These are phyloP conservation scores for Rhizopogon vulgaris DNA, from an alignment of 768 basidiomycete species.

Conservation along the genomic window DNA sequence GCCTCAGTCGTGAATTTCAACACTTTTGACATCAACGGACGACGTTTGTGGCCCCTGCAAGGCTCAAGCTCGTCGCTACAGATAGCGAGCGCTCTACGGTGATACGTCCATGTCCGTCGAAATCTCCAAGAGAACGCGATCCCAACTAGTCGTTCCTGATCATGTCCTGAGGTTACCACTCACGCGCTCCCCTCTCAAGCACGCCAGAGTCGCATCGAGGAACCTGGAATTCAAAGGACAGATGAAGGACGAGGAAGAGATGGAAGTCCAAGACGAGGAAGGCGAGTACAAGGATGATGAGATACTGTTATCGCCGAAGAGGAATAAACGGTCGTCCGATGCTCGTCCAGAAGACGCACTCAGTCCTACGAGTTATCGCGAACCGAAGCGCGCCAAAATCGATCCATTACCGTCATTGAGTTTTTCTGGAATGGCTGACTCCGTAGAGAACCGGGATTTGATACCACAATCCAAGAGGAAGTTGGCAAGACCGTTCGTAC, in stretches of 20 bases:
- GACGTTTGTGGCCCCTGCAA: background rate
- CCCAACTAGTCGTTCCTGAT: conserved; percentile 44
- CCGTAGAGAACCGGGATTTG: conserved; percentile 2
- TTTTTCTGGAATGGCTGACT: conserved; percentile 3
- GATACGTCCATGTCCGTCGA: background rate
- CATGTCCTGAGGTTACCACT: conserved; percentile 38
- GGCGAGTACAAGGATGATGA: conserved; percentile 35
- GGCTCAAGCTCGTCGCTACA: background rate
- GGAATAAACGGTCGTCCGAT: conserved; percentile 27
- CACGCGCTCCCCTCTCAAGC: conserved; percentile 46
- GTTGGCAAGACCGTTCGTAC: conserved; percentile 4
- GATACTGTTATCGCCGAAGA: conserved; percentile 27
- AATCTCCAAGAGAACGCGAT: conserved; percentile 35
- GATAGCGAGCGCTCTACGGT: background rate
- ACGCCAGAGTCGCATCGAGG: conserved; percentile 32
- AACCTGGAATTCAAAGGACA: background rate
- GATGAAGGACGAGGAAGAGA: background rate
- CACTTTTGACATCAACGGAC: background rate
- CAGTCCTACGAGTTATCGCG: conserved; percentile 11
- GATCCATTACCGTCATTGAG: conserved; percentile 13
- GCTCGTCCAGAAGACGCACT: conserved; percentile 6
- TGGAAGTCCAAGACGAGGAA: conserved; percentile 18
- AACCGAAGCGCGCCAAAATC: conserved; percentile 20
- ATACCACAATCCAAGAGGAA: conserved; percentile 1
- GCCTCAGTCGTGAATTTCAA: background rate